phyloP scores from a whole-genome alignment of 2,329 filamentous ascomycete species.

The Myriangium duriaei region DNA sequence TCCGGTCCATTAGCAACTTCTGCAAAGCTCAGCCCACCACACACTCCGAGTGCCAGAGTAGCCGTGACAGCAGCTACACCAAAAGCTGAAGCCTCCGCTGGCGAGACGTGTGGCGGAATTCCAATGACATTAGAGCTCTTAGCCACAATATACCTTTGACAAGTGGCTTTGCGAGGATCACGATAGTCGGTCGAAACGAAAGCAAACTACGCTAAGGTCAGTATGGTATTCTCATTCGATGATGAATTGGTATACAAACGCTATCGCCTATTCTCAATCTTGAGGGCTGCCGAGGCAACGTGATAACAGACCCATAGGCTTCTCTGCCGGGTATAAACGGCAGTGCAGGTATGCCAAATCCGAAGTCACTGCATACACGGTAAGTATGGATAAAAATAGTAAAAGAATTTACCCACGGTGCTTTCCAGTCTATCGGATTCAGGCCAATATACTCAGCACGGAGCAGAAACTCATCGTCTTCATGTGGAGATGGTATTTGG shows the following conservation, averaged over 20 bases:
- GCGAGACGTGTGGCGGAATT: slow-evolving; percentile 42
- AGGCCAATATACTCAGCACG: slow-evolving; percentile 52
- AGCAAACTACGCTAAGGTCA: too few relatives aligned
- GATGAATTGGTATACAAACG: too few relatives aligned
- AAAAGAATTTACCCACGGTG: slow-evolving; percentile 41
- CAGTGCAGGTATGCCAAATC: slow-evolving; percentile 54
- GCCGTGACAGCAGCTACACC: slow-evolving; percentile 64
- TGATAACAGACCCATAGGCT: slow-evolving; percentile 51
- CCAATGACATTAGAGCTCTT: slow-evolving; percentile 53
- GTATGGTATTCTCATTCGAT: too few relatives aligned
- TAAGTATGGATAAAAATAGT: not conserved
- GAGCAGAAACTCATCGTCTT: slow-evolving; percentile 47
- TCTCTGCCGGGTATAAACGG: slow-evolving; percentile 61
- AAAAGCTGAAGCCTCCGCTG: slow-evolving; percentile 47
- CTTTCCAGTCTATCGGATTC: slow-evolving; percentile 68
- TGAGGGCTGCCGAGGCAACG: slow-evolving; percentile 25
- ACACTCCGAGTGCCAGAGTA: slow-evolving; percentile 53
- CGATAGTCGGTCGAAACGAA: slow-evolving; percentile 65
- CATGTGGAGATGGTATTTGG: not conserved
- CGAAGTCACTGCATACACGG: slow-evolving; percentile 46
- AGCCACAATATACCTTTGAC: slow-evolving; percentile 56
- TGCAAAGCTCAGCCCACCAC: slow-evolving; percentile 54
- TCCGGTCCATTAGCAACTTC: slow-evolving; percentile 34
- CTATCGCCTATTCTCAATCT: slow-evolving; percentile 4
- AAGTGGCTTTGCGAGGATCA: slow-evolving; percentile 58